phyloP scores from a whole-genome alignment of 257 asterid genomes.

The Gardenia jasminoides region DNA sequence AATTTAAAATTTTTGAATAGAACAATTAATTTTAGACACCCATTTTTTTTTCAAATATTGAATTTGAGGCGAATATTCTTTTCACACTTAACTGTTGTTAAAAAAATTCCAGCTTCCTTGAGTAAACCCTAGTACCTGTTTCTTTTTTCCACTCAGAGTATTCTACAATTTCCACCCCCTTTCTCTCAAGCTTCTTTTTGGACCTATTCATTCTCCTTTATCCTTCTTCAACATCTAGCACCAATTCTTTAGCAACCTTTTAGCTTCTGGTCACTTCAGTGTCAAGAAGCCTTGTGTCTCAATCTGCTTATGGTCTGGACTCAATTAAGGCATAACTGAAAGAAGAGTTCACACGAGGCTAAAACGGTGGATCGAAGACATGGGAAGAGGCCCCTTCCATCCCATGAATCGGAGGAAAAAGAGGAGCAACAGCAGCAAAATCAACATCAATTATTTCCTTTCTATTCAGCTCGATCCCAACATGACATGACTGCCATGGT shows the following conservation, averaged over 20 bases:
- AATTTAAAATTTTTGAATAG: background rate
- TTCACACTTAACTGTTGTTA: background rate
- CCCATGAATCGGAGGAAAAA: conserved; percentile 44
- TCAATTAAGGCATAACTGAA: background rate
- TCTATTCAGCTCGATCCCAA: conserved; percentile 60
- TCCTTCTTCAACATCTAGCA: background rate
- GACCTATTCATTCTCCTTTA: no score
- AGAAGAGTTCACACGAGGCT: background rate
- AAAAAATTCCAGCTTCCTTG: background rate
- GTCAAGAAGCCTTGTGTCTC: background rate
- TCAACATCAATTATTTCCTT: conserved; percentile 32
- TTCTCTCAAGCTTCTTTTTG: background rate
- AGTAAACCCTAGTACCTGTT: background rate
- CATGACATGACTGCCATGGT: conserved; percentile 86
- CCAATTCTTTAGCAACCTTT: background rate
- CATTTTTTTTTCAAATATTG: background rate
- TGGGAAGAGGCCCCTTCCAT: conserved; percentile 58
- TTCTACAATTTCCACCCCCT: background rate
- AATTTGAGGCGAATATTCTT: background rate
- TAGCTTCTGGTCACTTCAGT: background rate
- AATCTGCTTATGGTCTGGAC: background rate
- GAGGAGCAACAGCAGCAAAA: conserved; percentile 20
- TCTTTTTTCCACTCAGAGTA: background rate
- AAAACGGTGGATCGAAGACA: conserved; percentile 38
- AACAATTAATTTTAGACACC: background rate